Base-by-base conservation (phyloP, 148 eudicot species). In the Rhododendron vialii region DNA sequence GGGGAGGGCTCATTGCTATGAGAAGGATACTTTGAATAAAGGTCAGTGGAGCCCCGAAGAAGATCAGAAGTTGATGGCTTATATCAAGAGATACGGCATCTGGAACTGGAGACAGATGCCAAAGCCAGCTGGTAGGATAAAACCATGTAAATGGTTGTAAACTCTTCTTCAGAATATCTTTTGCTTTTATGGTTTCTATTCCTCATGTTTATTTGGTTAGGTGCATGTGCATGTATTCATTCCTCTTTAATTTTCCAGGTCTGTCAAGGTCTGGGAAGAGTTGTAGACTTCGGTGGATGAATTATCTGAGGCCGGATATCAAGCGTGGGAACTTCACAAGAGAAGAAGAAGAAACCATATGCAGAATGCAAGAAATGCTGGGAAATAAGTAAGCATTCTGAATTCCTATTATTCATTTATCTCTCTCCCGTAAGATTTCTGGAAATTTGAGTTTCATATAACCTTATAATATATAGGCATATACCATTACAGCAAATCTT, bases 71-170 rank as follows among this genome's bases (percentile, higher is more conserved):
- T 78, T 90, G 45, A 82, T 45, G 30, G 30, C 45, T 84, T 90
- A 90, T 79, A 84, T 90, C 5, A 83, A 20, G 5, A 75, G 81
- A 84, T 84, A 85, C 61, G 90, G 90, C 84, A 88, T 89, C 43
- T 89, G 89, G 88, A 90, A 87, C 83, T 90, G 92, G 92, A 61
- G 79, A 22, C 75, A 83, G 22, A 89, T 89, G 86, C 88, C 90
- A 5, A 87, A 86, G 84, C 76, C 50, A 57, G 91, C 92, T 6
- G 92, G 92, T 90, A 79, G 13, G 65, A 30, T 18, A 11, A 30
- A 22, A 84, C 36, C 30, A 0, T 0, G 28, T 22, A 24, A 18
- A 77, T 43, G 51, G 80, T 5, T 22, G 14, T 7, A 17, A 77
- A 7, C n/a, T 14, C 18, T 73, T 28, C 15, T 30, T 11, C 76